Evolutionary conservation across 1,139 yeast genomes (phyloP), one percentile per base, ranked within the genome.

Genomic region (Kodamaea derodonti): DNA sequence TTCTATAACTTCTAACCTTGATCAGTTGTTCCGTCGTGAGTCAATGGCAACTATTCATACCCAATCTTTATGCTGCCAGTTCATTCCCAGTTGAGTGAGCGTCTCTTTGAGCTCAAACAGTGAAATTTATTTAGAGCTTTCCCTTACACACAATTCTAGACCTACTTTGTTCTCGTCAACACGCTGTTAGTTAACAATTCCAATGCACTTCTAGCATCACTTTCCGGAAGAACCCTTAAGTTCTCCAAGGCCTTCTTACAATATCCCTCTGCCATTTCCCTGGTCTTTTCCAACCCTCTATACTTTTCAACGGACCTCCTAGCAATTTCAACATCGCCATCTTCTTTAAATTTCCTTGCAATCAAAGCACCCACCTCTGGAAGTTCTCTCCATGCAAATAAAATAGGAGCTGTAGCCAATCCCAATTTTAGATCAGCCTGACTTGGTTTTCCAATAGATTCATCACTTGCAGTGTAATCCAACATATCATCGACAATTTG

Each of bases 401-500:
- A 66, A 4, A 92, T 90, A 2, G 99, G 99, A 0, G 97, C 97
- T 1, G 99, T 92, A 1, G 97, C 97, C 43, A 92, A 72, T 0
- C 99, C 99, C 32, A 92, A 70, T 56, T 90, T 81, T 48, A 92
- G 72, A 60, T 92, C 98, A 2, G 97, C 97, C 50, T 90, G 95
- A 15, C 95, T 83, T 10, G 98, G 98, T 58, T 92, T 92, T 27
- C 98, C 98, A 40, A 92, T 66, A 34, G 84, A 78, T 23, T 75
- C 75, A 22, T 87, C 88, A 27, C 92, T 79, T 14, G 87, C 80
- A 1, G 97, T 87, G 56, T 86, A 92, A 61, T 92, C 99, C 47
- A 94, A 72, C 82, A 90, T 82, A 59, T 92, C 99, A 60, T 92
- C 98, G 18, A 94, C 95, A 40, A 92, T 75, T 61, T 92, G 98